Percentiles rank a stretch among this genome's conserved stretches.
These are phyloP conservation scores for Amylostereum chailletii DNA, from an alignment of 1,284 basidiomycete species.

Conservation along the genomic window DNA sequence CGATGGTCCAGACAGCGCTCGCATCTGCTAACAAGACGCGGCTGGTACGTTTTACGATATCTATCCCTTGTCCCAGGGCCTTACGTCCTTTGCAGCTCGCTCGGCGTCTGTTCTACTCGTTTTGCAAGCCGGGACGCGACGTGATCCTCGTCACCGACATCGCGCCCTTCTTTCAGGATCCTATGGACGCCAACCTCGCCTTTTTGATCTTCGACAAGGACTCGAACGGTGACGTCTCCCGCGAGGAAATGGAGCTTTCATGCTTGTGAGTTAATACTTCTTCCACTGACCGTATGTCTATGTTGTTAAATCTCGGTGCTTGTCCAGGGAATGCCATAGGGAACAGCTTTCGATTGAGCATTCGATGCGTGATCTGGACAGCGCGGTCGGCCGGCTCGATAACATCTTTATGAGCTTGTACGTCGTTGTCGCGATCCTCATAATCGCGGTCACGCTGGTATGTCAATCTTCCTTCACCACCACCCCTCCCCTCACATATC, in stretches of 20 bases:
- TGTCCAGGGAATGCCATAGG: constrained; percentile 64
- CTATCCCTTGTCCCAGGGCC: constrained; percentile 1
- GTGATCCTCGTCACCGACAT: constrained; percentile 67
- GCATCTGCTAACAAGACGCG: constrained; percentile 79
- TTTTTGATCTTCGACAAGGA: constrained; percentile 84
- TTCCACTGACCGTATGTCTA: background rate
- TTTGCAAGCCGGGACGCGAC: constrained; percentile 55
- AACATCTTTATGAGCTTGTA: constrained; percentile 67
- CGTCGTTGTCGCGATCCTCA: constrained; percentile 59
- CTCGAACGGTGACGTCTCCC: constrained; percentile 67
- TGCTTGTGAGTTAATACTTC: constrained; percentile 40
- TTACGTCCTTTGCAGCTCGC: constrained; percentile 46
- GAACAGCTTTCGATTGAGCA: constrained; percentile 81
- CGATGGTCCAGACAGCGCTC: constrained; percentile 75
- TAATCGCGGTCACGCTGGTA: constrained; percentile 66
- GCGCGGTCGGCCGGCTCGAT: constrained; percentile 75
- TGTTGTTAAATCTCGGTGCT: constrained; percentile 2
- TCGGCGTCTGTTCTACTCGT: constrained; percentile 83
- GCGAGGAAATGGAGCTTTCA: constrained; percentile 73
- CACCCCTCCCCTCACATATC: constrained; percentile 4
- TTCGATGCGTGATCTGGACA: constrained; percentile 88
- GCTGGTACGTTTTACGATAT: constrained; percentile 34
- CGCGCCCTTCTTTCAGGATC: constrained; percentile 58
- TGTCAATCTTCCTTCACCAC: constrained; percentile 21
- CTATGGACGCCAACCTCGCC: constrained; percentile 55